Evolutionary conservation across 2,329 filamentous ascomycete genomes (phyloP), one percentile per base, ranked within the genome.

Genomic region (Nemania sp.): DNA sequence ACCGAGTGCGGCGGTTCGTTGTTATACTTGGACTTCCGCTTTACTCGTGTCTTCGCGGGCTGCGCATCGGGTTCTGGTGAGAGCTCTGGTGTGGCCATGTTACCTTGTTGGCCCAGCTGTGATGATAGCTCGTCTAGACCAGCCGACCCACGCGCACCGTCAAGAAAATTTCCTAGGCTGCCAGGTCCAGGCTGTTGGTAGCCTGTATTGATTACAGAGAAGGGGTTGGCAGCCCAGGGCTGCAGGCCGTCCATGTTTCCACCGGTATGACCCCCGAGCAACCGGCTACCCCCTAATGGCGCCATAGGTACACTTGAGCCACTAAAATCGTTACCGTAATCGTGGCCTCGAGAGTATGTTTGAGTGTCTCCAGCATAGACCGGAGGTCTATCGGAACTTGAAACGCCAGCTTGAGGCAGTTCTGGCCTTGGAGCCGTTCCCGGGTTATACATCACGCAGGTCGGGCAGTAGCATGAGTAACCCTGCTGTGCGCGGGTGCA

Each of bases 21-120:
- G 3, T 13, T 29, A 49, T 69, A 68, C 56, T 68, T 68, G 15
- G 66, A 61, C 24, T 54, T 57, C 10, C 66, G 51, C 64, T 55
- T 58, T 35, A 45, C 8, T 8, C 45, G 41, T 1, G 45, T 18
- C 38, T 18, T 3, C n/a, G 38, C 24, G 29, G 29, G 27, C 13
- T 52, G 45, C 20, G 26, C 18, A 24, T 32, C 41, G 3, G 26
- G 8, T 7, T 18, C 18, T 26, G 10, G 24, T 5, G 57, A 38
- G 27, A 5, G 27, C 45, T 15, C 20, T 13, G 27, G n/a, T 15
- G 45, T 7, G 18, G 6, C 13, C 8, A 1, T n/a, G 6, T 41
- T 15, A 8, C 10, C 6, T 15, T 20, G 27, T 27, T 41, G 57
- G 13, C 5, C n/a, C 45, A 3, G 45, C 27, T n/a, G 43, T 26